Percentiles rank a stretch among this genome's conserved stretches.
Evolutionary conservation across 306 rosid genomes (phyloP).

Genomic region (Begonia fuchsioides): DNA sequence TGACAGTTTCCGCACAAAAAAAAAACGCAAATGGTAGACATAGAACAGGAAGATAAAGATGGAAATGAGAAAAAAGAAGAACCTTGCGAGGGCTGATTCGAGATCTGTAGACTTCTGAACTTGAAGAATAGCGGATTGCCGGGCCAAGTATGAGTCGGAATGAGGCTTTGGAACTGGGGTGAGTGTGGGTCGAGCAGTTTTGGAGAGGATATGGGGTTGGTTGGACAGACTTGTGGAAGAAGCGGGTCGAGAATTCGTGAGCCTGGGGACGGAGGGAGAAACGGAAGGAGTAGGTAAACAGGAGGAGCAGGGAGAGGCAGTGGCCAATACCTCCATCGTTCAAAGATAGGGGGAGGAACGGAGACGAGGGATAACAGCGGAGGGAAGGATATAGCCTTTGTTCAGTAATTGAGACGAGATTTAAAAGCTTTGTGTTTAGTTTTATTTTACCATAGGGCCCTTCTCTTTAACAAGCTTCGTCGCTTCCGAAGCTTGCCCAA

Average conservation of each 20-base stretch:
- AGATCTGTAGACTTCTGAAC: conserved; percentile 40
- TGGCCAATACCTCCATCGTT: conserved; percentile 7
- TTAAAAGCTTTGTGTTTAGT: too few species aligned
- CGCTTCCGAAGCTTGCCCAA: too few species aligned
- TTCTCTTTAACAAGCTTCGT: too few species aligned
- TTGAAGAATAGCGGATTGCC: conserved; percentile 41
- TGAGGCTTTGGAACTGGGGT: conserved; percentile 15
- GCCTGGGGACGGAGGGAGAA: conserved; percentile 3
- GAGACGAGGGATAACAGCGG: too few species aligned
- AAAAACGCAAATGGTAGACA: neutral
- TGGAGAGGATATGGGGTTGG: conserved; percentile 1
- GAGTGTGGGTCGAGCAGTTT: conserved; percentile 1
- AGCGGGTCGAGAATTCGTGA: conserved; percentile 11
- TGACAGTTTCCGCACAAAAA: neutral
- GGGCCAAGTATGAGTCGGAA: conserved; percentile 22
- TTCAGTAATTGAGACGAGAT: too few species aligned
- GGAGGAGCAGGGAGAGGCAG: neutral
- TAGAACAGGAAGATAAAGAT: neutral
- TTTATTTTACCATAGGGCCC: too few species aligned
- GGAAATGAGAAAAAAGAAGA: neutral
- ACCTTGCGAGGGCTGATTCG: conserved; percentile 52
- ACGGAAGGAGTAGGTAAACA: conserved; percentile 3
- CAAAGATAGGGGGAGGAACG: too few species aligned
- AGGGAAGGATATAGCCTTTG: too few species aligned
- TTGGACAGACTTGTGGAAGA: conserved; percentile 7